Percentiles rank a stretch among this genome's conserved stretches.
phyloP scores from a whole-genome alignment of 352 stramenopile species.

The Phytophthora niederhauseri region DNA sequence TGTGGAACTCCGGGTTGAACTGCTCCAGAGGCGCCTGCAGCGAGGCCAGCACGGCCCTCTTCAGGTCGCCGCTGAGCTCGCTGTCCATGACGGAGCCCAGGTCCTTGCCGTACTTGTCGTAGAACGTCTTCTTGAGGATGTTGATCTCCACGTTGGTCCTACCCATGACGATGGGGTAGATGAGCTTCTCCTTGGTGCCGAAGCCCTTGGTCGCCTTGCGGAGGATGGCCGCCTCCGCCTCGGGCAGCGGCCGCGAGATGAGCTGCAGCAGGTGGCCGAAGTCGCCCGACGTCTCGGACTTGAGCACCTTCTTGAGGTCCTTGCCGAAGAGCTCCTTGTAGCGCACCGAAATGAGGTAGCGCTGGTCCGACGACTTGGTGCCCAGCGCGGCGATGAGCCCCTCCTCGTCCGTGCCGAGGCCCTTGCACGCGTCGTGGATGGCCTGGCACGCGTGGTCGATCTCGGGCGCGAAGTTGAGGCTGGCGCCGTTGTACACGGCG shows the following conservation, averaged over 20 bases:
- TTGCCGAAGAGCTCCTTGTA: constrained; percentile 72
- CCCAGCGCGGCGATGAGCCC: constrained; percentile 52
- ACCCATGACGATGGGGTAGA: constrained; percentile 70
- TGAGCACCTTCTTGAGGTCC: constrained; percentile 60
- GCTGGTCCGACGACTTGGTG: constrained; percentile 60
- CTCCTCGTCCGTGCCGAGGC: constrained; percentile 68
- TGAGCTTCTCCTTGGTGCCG: constrained; percentile 74
- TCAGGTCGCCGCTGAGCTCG: constrained; percentile 75
- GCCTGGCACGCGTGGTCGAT: constrained; percentile 58
- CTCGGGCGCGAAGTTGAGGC: constrained; percentile 46
- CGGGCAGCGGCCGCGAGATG: constrained; percentile 57
- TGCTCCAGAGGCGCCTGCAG: constrained; percentile 60
- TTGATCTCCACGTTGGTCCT: constrained; percentile 74
- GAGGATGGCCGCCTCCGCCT: constrained; percentile 70
- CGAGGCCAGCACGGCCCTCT: constrained; percentile 73
- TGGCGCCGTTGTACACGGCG: constrained; percentile 57
- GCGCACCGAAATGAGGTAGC: constrained; percentile 66
- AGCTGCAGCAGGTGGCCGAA: constrained; percentile 71
- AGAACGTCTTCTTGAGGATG: constrained; percentile 87
- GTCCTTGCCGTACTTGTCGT: constrained; percentile 63
- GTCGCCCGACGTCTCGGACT: constrained; percentile 68
- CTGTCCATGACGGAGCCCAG: constrained; percentile 59
- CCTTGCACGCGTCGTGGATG: constrained; percentile 72
- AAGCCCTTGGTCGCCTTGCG: constrained; percentile 68
- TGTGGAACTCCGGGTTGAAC: constrained; percentile 70